Evolutionary conservation across 129 eudicot genomes (phyloP).

Genomic region (Rutidosis leptorrhynchoides): DNA sequence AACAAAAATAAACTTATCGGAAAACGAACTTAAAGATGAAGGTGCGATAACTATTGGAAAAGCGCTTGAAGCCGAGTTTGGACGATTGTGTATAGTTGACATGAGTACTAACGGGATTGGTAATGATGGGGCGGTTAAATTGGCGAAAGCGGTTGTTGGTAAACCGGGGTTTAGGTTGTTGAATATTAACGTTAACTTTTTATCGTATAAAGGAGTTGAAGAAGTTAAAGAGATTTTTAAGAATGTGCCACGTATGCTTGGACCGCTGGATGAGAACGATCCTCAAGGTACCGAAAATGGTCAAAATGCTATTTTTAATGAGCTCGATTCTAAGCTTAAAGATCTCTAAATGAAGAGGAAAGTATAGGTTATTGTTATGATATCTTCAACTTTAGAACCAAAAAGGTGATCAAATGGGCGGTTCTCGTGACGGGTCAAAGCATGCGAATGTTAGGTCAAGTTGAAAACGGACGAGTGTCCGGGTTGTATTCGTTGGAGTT

Average conservation of each 20-base stretch:
- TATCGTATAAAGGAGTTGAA: slow-evolving; percentile 66
- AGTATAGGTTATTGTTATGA: slow-evolving; percentile 9
- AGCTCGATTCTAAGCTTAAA: slow-evolving; percentile 12
- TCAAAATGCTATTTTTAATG: slow-evolving; percentile 8
- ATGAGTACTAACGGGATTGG: slow-evolving; percentile 48
- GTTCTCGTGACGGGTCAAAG: neutral
- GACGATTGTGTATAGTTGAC: slow-evolving; percentile 52
- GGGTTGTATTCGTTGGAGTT: neutral
- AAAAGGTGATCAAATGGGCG: neutral
- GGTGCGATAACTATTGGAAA: slow-evolving; percentile 53
- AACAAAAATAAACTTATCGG: slow-evolving; percentile 57
- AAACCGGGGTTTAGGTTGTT: slow-evolving; percentile 54
- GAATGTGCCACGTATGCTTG: slow-evolving; percentile 52
- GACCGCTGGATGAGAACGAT: slow-evolving; percentile 69
- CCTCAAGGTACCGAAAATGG: slow-evolving; percentile 50
- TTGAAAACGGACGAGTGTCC: neutral
- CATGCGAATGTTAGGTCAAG: neutral
- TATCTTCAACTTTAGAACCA: neutral
- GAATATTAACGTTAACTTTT: slow-evolving; percentile 53
- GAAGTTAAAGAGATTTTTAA: slow-evolving; percentile 53
- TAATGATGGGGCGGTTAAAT: slow-evolving; percentile 45
- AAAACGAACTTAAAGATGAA: slow-evolving; percentile 65
- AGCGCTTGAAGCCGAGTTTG: slow-evolving; percentile 42
- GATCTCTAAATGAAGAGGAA: slow-evolving; percentile 19
- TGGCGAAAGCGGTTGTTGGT: slow-evolving; percentile 52